phyloP scores from a whole-genome alignment of 108 stramenopile species.

The Nitzschia palea region DNA sequence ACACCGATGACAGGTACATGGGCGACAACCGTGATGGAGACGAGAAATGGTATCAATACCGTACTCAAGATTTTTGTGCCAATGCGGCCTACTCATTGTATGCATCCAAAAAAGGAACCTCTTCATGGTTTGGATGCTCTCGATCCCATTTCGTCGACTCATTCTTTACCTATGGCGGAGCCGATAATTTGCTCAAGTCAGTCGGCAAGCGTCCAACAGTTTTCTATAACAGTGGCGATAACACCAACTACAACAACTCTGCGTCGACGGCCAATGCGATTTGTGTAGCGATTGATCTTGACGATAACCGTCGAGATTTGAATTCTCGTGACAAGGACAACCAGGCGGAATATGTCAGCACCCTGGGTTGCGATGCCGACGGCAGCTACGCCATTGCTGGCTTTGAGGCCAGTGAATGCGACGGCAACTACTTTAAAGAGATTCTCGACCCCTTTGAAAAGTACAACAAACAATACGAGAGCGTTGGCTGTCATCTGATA shows the following conservation, averaged over 20 bases:
- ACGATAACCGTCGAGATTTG: constrained; percentile 10
- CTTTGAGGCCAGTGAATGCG: constrained; percentile 35
- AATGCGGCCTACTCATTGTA: constrained; percentile 59
- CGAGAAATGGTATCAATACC: constrained; percentile 35
- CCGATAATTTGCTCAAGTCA: constrained; percentile 33
- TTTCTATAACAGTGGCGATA: constrained; percentile 7
- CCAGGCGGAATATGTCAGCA: constrained; percentile 9
- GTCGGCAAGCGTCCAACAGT: constrained; percentile 10
- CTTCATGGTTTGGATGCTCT: constrained; percentile 17
- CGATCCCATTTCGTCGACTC: constrained; percentile 49
- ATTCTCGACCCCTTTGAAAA: constrained; percentile 13
- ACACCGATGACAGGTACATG: constrained; percentile 33
- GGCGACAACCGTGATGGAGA: constrained; percentile 41
- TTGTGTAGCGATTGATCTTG: neutral
- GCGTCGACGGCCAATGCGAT: neutral
- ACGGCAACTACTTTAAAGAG: constrained; percentile 34
- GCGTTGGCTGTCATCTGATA: constrained; percentile 33
- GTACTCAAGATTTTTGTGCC: constrained; percentile 54
- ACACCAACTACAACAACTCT: constrained; percentile 11
- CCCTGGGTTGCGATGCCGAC: constrained; percentile 38
- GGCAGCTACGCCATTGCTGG: constrained; percentile 35
- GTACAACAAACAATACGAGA: constrained; percentile 33
- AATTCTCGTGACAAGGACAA: neutral
- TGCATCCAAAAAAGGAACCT: constrained; percentile 29
- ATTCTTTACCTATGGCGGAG: constrained; percentile 54